Evolutionary conservation across 2,329 filamentous ascomycete genomes (phyloP).

Genomic region (Zymoseptoria crescenta): DNA sequence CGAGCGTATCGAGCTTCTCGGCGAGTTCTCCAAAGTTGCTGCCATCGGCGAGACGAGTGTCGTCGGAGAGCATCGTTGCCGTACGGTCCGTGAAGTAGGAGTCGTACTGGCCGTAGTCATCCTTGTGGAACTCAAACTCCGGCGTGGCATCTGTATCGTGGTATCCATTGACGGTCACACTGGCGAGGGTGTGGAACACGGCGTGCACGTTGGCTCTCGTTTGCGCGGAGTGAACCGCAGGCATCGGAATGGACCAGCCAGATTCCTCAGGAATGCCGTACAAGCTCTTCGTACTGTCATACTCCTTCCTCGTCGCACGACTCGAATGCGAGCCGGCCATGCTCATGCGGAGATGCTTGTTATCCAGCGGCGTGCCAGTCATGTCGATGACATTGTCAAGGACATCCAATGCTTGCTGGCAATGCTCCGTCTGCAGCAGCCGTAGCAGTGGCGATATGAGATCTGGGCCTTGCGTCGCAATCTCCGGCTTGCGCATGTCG

Average conservation of each 20-base stretch:
- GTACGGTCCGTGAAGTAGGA: conserved; percentile 68
- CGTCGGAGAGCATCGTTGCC: conserved; percentile 89
- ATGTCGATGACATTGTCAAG: conserved; percentile 94
- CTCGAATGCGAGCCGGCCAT: conserved; percentile 81
- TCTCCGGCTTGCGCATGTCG: conserved; percentile 85
- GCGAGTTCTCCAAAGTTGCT: conserved; percentile 76
- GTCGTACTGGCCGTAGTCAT: conserved; percentile 69
- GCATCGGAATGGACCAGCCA: conserved; percentile 92
- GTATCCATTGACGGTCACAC: conserved; percentile 34
- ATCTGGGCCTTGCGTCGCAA: conserved; percentile 85
- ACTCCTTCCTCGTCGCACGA: conserved; percentile 81
- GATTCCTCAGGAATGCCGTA: conserved; percentile 95
- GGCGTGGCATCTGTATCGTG: conserved; percentile 61
- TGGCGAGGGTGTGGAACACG: conserved; percentile 69
- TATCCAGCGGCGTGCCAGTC: conserved; percentile 78
- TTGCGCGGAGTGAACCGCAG: conserved; percentile 76
- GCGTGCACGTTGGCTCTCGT: conserved; percentile 91
- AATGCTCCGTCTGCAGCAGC: conserved; percentile 85
- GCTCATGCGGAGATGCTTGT: conserved; percentile 93
- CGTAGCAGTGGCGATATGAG: conserved; percentile 87
- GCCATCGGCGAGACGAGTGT: conserved; percentile 53
- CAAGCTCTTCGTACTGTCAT: conserved; percentile 84
- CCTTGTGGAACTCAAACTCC: conserved; percentile 85
- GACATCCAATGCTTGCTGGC: conserved; percentile 83
- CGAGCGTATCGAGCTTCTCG: conserved; percentile 47